These are phyloP conservation scores for Musa acuminata DNA, from an alignment of 176 grass and related monocot genomes.

Conservation along the genomic window DNA sequence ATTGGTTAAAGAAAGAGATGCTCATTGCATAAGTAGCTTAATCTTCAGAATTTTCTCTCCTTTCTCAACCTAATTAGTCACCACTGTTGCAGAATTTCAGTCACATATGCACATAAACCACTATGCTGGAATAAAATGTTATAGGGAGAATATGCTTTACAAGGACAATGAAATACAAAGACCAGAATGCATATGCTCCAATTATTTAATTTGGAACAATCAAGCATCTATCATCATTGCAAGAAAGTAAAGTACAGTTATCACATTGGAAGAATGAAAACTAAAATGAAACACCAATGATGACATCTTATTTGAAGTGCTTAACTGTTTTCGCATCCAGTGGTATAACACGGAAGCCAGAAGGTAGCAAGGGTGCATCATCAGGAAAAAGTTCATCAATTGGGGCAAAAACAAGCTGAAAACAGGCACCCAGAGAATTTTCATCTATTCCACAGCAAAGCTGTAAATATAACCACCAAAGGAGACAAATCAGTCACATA, in stretches of 20 bases:
- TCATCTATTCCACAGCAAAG: conserved; percentile 92
- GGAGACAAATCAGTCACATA: not conserved
- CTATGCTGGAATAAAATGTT: too few species aligned
- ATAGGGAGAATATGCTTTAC: too few species aligned
- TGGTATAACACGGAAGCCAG: conserved; percentile 88
- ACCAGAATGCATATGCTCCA: too few species aligned
- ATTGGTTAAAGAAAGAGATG: too few species aligned
- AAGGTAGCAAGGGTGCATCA: conserved; percentile 79
- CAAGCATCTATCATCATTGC: not conserved
- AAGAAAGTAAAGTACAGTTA: not conserved
- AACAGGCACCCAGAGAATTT: conserved; percentile 88
- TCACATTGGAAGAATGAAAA: not conserved
- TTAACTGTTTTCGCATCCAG: conserved; percentile 84
- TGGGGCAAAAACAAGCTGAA: conserved; percentile 96
- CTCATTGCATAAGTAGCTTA: too few species aligned
- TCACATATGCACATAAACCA: too few species aligned
- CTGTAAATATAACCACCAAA: conserved; percentile 32
- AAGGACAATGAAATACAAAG: too few species aligned
- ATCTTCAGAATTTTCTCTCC: too few species aligned
- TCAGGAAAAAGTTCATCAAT: conserved; percentile 96
- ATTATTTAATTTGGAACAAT: not conserved
- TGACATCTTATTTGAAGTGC: conserved; percentile 4
- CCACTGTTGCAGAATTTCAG: too few species aligned
- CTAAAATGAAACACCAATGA: not conserved
- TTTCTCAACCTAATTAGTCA: too few species aligned